phyloP scores from a whole-genome alignment of 2,329 filamentous ascomycete genomes.

The Cadophora sp. region DNA sequence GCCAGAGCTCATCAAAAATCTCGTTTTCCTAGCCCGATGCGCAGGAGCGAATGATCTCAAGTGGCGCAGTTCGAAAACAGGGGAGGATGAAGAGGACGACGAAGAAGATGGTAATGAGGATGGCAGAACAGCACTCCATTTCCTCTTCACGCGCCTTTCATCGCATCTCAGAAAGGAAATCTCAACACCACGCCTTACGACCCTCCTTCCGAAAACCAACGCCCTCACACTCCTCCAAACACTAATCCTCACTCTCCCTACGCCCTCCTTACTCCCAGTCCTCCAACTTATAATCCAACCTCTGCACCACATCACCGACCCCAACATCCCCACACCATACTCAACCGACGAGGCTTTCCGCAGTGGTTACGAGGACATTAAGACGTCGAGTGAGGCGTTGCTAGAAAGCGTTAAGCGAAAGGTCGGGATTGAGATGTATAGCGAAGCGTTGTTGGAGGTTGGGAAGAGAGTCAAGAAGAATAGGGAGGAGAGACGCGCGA shows the following conservation, averaged over 20 bases:
- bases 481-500: constrained; percentile 76
- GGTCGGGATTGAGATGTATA: constrained; percentile 80
- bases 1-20: constrained; percentile 78
- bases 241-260: constrained; percentile 67
- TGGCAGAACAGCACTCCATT: constrained; percentile 65
- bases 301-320: constrained; percentile 84
- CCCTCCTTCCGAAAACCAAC: constrained; percentile 76
- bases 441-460: constrained; percentile 74
- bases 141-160: constrained; percentile 80
- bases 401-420: constrained; percentile 86
- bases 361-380: constrained; percentile 72
- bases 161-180: constrained; percentile 80
- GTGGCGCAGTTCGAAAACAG: constrained; percentile 53
- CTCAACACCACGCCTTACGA: constrained; percentile 64
- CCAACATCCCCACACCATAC: constrained; percentile 73
- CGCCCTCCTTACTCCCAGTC: constrained; percentile 63
- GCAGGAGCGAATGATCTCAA: constrained; percentile 63
- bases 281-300: constrained; percentile 70
- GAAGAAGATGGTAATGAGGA: constrained; percentile 55
- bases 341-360: constrained; percentile 75
- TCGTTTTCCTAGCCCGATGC: constrained; percentile 79
- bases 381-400: constrained; percentile 75
- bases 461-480: constrained; percentile 74
- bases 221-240: constrained; percentile 77
- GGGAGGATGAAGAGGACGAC: constrained; percentile 49